Conservation (phyloP, 768 basidiomycete genomes). For the Xerocomellus chrysenteron region DNA sequence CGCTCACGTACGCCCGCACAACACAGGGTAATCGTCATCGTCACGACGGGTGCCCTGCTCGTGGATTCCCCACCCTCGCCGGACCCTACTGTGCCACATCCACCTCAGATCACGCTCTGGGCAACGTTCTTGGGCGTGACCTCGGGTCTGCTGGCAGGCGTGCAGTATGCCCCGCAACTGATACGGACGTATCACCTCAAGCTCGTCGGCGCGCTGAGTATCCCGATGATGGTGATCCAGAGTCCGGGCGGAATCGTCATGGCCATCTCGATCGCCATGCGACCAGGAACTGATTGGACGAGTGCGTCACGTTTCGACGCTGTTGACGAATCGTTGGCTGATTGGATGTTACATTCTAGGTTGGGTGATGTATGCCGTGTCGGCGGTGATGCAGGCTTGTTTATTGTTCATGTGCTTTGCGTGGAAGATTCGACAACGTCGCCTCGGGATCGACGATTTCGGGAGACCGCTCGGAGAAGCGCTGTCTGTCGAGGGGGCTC, state of each 20-base stretch:
- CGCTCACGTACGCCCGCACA: background rate
- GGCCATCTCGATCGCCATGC: slow-evolving; percentile 75
- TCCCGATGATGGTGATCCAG: slow-evolving; percentile 96
- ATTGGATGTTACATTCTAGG: slow-evolving; percentile 37
- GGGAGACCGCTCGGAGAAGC: slow-evolving; percentile 52
- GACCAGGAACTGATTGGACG: slow-evolving; percentile 84
- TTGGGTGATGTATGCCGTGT: slow-evolving; percentile 78
- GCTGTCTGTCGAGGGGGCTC: background rate
- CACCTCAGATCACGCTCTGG: slow-evolving; percentile 53
- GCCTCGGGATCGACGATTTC: slow-evolving; percentile 85
- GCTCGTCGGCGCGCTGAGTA: slow-evolving; percentile 89
- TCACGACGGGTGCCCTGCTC: slow-evolving; percentile 65
- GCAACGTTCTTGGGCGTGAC: slow-evolving; percentile 86
- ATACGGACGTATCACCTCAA: slow-evolving; percentile 71
- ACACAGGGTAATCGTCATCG: slow-evolving; percentile 41
- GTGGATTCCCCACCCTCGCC: slow-evolving; percentile 40
- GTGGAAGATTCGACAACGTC: slow-evolving; percentile 79
- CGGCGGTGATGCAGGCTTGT: slow-evolving; percentile 80
- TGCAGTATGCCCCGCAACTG: slow-evolving; percentile 91
- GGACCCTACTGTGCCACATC: slow-evolving; percentile 35
- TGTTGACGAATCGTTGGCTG: background rate
- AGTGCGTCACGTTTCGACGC: slow-evolving; percentile 42
- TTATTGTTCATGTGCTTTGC: slow-evolving; percentile 82
- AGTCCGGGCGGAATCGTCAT: slow-evolving; percentile 88
- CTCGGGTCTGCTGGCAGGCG: slow-evolving; percentile 71